A percentile compares a stretch with the other conserved stretches of the same genome.
These are phyloP conservation scores for Monosporascus sp. DNA, from an alignment of 2,329 filamentous ascomycete genomes.

Conservation along the genomic window DNA sequence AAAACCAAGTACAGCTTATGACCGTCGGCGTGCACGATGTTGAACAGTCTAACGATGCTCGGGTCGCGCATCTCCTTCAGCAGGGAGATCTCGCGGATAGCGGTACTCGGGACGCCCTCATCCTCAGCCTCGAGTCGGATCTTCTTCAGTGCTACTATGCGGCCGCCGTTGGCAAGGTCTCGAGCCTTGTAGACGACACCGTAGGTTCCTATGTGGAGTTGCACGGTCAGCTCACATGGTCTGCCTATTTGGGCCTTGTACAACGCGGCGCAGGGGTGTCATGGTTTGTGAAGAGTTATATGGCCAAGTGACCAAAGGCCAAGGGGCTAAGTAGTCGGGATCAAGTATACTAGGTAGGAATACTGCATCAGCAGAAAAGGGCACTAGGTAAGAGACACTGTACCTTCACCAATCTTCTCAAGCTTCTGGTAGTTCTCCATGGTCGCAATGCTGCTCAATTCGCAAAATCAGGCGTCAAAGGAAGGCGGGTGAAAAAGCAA, in stretches of 20 bases:
- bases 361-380: not conserved
- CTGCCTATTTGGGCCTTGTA: not conserved
- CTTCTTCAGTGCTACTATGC: constrained; percentile 91
- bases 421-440: constrained; percentile 98
- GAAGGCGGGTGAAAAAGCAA: not conserved
- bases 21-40: constrained; percentile 91
- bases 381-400: not conserved
- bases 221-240: not conserved
- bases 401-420: constrained; percentile 95
- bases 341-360: not conserved
- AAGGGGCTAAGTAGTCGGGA: not conserved
- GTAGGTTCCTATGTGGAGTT: constrained; percentile 65
- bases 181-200: constrained; percentile 93
- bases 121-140: constrained; percentile 93
- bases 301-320: not conserved
- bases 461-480: not conserved
- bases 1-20: constrained; percentile 93
- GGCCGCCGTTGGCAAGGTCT: constrained; percentile 74
- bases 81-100: constrained; percentile 89
- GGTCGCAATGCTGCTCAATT: constrained; percentile 5
- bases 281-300: not conserved
- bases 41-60: constrained; percentile 81
- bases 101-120: constrained; percentile 87
- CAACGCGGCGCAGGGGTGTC: too few species aligned
- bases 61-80: constrained; percentile 92